Percentiles rank a stretch among this genome's conserved stretches.
These are phyloP conservation scores for Trypanosoma conorhini DNA, from an alignment of 208 protist species.

Conservation along the genomic window DNA sequence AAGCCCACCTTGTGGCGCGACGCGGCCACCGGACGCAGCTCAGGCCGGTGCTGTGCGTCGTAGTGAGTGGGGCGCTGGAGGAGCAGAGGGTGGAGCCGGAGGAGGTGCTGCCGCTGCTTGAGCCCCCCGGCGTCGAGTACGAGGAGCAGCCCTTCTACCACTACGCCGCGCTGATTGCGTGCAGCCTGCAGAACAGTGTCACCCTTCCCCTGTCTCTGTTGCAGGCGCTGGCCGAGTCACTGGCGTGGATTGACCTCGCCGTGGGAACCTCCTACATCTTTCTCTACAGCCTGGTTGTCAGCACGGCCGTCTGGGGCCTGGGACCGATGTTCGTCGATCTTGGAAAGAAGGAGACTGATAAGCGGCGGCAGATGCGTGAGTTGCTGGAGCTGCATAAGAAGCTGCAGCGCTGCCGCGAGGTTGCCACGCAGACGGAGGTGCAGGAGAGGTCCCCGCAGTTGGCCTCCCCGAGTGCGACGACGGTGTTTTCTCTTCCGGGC, in stretches of 20 bases:
- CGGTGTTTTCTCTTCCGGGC: not conserved
- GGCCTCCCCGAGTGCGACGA: not conserved
- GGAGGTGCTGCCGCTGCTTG: conserved; percentile 56
- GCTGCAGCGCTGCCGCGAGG: conserved; percentile 43
- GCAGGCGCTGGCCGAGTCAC: conserved; percentile 48
- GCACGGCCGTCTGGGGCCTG: conserved; percentile 49
- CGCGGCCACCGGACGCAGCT: conserved; percentile 10
- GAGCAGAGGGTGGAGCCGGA: conserved; percentile 41
- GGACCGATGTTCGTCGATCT: conserved; percentile 57
- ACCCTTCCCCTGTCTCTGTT: conserved; percentile 78
- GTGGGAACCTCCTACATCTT: conserved; percentile 74
- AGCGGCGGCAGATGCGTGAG: conserved; percentile 55
- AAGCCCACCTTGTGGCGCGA: not conserved
- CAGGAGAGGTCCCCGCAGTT: conserved; percentile 6
- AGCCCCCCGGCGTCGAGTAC: conserved; percentile 43
- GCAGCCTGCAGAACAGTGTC: conserved; percentile 74
- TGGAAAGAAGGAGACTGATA: conserved; percentile 50
- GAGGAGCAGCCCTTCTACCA: conserved; percentile 64
- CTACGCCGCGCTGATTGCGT: conserved; percentile 56
- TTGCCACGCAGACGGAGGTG: conserved; percentile 65
- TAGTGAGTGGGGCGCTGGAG: conserved; percentile 60
- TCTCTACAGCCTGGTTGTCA: conserved; percentile 62
- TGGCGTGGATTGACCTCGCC: conserved; percentile 57
- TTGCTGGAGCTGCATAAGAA: conserved; percentile 51
- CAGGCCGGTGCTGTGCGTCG: conserved; percentile 34